Percentiles rank a stretch among this genome's conserved stretches.
Evolutionary conservation across 2,329 filamentous ascomycete species (phyloP).

Genomic region (Aspergillus sp.): DNA sequence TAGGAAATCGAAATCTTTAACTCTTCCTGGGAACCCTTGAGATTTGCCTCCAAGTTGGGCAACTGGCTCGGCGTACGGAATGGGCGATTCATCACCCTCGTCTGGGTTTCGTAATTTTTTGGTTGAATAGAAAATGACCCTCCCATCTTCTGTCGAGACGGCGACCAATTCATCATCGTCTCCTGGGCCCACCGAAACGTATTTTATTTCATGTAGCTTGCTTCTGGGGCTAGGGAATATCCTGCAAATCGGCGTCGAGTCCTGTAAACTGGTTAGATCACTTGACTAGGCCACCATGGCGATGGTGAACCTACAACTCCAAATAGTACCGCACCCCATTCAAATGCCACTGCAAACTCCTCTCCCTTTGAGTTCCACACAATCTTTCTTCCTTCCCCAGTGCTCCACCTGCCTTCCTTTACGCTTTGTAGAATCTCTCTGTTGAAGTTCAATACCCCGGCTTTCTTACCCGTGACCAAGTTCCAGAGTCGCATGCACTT

Average conservation of each 20-base stretch:
- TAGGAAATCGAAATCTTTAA: constrained; percentile 85
- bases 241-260: constrained; percentile 76
- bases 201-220: constrained; percentile 81
- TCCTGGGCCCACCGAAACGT: constrained; percentile 56
- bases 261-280: constrained; percentile 39
- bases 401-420: constrained; percentile 73
- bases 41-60: constrained; percentile 77
- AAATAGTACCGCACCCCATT: constrained; percentile 80
- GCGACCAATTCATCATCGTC: constrained; percentile 62
- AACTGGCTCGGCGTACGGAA: constrained; percentile 61
- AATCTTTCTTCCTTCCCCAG: constrained; percentile 79
- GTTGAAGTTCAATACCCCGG: constrained; percentile 84
- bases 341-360: constrained; percentile 87
- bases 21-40: constrained; percentile 65
- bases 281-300: neutral
- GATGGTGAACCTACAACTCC: constrained; percentile 59
- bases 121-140: constrained; percentile 80
- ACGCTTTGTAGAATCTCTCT: constrained; percentile 69
- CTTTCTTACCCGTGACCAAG: constrained; percentile 92
- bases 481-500: constrained; percentile 95
- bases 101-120: constrained; percentile 41
- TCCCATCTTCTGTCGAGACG: constrained; percentile 86
- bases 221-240: constrained; percentile 66
- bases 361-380: constrained; percentile 75
- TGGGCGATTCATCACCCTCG: constrained; percentile 51